phyloP scores from a whole-genome alignment of 257 asterid species.

The Fraxinus pennsylvanica region DNA sequence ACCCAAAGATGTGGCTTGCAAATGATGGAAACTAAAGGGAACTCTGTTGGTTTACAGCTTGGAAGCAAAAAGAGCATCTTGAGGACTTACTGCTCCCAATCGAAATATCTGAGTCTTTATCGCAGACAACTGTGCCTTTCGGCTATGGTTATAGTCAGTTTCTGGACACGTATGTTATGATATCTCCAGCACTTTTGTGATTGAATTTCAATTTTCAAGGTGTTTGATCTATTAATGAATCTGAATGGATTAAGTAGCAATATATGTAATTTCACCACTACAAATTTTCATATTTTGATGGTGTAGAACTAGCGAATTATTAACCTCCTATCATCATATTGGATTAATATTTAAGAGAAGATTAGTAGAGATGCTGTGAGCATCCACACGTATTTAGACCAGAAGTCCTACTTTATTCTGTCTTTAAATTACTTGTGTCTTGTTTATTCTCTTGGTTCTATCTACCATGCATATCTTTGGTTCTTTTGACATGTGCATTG shows the following conservation, averaged over 20 bases:
- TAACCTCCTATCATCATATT: background rate
- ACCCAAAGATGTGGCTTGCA: constrained; percentile 95
- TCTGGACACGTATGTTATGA: constrained; percentile 68
- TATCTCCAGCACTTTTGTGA: background rate
- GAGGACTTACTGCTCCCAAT: constrained; percentile 80
- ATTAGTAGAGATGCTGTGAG: background rate
- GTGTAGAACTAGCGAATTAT: background rate
- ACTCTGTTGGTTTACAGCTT: constrained; percentile 92
- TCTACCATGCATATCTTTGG: background rate
- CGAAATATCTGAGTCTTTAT: constrained; percentile 63
- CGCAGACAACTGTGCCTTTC: constrained; percentile 70
- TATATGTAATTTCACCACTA: background rate
- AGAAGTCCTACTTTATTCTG: background rate
- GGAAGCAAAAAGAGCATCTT: constrained; percentile 73
- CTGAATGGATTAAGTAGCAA: background rate
- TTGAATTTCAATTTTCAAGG: constrained; percentile 3
- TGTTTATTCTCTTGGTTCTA: background rate
- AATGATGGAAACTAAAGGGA: constrained; percentile 90
- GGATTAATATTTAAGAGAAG: background rate
- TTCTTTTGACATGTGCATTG: background rate
- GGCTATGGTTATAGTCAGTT: constrained; percentile 89
- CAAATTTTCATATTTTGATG: background rate
- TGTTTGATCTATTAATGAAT: background rate
- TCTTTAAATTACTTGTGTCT: background rate
- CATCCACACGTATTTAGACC: background rate